Evolutionary conservation across 2,329 filamentous ascomycete genomes (phyloP).

Genomic region (Akanthomyces lecanii): DNA sequence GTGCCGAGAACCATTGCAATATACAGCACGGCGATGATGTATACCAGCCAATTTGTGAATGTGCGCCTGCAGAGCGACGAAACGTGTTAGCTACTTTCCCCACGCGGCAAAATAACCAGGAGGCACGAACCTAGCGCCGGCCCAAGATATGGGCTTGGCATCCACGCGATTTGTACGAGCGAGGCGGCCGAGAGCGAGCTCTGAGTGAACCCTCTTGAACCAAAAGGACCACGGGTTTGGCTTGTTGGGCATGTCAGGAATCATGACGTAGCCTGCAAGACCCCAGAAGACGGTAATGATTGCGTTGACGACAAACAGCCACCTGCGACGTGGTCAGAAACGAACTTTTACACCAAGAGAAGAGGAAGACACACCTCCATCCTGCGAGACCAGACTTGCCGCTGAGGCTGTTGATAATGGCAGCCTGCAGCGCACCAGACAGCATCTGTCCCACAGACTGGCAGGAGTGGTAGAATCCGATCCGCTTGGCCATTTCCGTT

Average conservation of each 20-base stretch:
- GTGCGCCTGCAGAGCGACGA: conserved; percentile 18
- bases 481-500: conserved; percentile 36
- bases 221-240: conserved; percentile 27
- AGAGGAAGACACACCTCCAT: conserved; percentile 33
- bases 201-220: conserved; percentile 26
- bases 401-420: conserved; percentile 36
- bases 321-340: conserved; percentile 14
- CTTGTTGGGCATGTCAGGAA: conserved; percentile 32
- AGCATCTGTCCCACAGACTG: conserved; percentile 39
- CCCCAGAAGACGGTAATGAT: conserved; percentile 32
- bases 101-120: not conserved
- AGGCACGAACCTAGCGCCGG: conserved; percentile 19
- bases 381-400: conserved; percentile 34
- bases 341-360: too few species aligned
- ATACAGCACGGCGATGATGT: conserved; percentile 30
- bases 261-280: conserved; percentile 30
- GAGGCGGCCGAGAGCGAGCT: conserved; percentile 28
- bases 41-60: conserved; percentile 28
- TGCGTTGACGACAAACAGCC: conserved; percentile 45
- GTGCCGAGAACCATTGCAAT: conserved; percentile 30
- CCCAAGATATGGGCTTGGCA: conserved; percentile 26
- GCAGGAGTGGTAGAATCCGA: conserved; percentile 40
- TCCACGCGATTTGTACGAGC: conserved; percentile 21
- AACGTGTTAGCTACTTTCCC: not conserved
- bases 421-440: conserved; percentile 40